Evolutionary conservation across 2,329 filamentous ascomycete genomes (phyloP).

Genomic region (Pyrenophora teres): DNA sequence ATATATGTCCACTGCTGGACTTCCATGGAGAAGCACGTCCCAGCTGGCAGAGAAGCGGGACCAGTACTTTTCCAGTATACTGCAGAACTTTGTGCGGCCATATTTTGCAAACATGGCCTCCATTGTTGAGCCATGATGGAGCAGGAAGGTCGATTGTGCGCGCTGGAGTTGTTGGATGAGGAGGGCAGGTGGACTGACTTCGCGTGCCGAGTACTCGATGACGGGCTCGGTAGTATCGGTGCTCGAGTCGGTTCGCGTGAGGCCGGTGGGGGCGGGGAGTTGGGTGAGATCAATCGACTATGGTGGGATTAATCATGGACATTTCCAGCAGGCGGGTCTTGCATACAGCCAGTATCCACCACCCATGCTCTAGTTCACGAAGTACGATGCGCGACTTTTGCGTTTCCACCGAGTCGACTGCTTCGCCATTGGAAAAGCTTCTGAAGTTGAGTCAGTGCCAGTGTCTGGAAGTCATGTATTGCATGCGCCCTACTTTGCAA

Average conservation of each 20-base stretch:
- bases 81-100: conserved; percentile 70
- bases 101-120: conserved; percentile 69
- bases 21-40: conserved; percentile 90
- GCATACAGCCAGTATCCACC: conserved; percentile 92
- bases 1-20: conserved; percentile 79
- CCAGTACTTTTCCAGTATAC: conserved; percentile 81
- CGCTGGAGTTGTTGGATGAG: conserved; percentile 80
- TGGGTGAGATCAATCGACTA: conserved; percentile 83
- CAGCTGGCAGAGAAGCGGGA: conserved; percentile 68
- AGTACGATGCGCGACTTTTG: conserved; percentile 84
- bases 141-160: conserved; percentile 80
- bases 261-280: conserved; percentile 58
- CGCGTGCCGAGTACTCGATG: conserved; percentile 84
- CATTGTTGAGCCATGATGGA: conserved; percentile 83
- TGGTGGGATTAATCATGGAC: conserved; percentile 3
- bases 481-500: conserved; percentile 61
- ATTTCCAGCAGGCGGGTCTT: not conserved
- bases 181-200: conserved; percentile 81
- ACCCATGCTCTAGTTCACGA: conserved; percentile 84
- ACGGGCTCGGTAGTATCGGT: conserved; percentile 41
- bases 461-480: not conserved
- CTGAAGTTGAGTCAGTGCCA: conserved; percentile 47
- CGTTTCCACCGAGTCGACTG: conserved; percentile 87
- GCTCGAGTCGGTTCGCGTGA: conserved; percentile 31
- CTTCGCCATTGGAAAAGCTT: conserved; percentile 77